Evolutionary conservation across 306 rosid species (phyloP), one percentile per base, ranked within the genome.

Genomic region (Begonia fuchsioides): DNA sequence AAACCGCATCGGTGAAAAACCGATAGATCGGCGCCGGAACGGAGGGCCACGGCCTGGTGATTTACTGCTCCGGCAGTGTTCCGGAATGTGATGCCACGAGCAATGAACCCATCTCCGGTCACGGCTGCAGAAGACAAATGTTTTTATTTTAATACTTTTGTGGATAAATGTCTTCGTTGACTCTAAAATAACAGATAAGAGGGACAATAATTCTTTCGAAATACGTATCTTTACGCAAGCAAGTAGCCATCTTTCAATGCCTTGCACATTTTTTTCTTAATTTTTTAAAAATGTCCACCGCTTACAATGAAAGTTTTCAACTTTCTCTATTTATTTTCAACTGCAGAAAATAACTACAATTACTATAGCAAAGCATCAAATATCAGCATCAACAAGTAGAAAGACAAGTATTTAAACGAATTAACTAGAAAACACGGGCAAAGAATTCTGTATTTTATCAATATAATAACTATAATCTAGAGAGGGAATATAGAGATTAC

Each of bases 21-120:
- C 0, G 68, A 63, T 15, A 15, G 53, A 15, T 63, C 62, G 1
- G 68, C 26, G 8, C 45, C 39, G 7, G 51, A 48, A 1, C 38
- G 56, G 3, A 56, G 47, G 10, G 62, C 62, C 13, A 63, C 68
- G 0, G 62, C 68, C 15, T 63, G 68, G 47, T 49, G 38, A 32
- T 41, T 63, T 13, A 18, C 3, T 2, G 57, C 46, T 16, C 62
- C 68, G 14, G 57, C 68, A 0, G 62, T 41, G 53, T 63, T 63
- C 20, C 57, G 45, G 14, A 63, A 41, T 0, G 62, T 56, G 13
- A 63, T 50, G 52, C 18, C 51, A 12, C 52, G 55, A 12, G 68
- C 68, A 5, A 63, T 49, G 39, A 63, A 63, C 9, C 53, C 48
- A 5, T 56, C 61, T 0, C 57, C 68, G 0, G 38, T 45, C 13